These are phyloP conservation scores for Wickerhamiella sergipiensis DNA, from an alignment of 805 yeast species.

Conservation along the genomic window DNA sequence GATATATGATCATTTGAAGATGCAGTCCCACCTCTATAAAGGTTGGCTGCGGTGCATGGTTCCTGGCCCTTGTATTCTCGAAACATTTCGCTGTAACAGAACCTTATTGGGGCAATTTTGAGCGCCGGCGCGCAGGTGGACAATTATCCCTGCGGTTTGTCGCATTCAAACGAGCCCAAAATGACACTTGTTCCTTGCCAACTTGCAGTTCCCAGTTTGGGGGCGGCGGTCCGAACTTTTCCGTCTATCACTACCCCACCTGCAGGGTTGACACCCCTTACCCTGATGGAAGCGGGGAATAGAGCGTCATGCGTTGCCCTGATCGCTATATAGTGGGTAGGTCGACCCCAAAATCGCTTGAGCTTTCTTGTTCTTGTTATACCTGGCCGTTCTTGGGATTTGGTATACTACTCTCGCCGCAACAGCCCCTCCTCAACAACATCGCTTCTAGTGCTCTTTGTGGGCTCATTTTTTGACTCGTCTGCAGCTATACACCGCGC, in stretches of 20 bases:
- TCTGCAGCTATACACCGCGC: background rate
- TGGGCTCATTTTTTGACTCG: background rate
- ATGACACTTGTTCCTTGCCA: background rate
- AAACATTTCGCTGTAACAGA: background rate
- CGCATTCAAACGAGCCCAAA: background rate
- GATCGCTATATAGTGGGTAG: background rate
- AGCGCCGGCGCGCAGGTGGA: background rate
- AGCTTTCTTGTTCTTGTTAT: background rate
- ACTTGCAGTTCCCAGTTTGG: background rate
- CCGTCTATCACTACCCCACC: background rate
- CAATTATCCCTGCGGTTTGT: background rate
- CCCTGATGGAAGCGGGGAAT: background rate
- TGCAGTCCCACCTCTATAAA: background rate
- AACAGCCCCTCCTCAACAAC: background rate
- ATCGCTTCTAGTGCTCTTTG: background rate
- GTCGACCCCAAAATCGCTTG: background rate
- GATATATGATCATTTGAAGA: background rate
- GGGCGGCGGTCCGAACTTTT: background rate
- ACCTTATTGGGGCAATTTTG: background rate
- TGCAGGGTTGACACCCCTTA: background rate
- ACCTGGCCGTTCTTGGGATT: background rate
- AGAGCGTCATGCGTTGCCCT: background rate
- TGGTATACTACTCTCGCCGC: background rate
- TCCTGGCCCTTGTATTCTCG: background rate
- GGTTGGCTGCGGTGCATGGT: background rate